phyloP scores from a whole-genome alignment of 371 early-diverging fungal genomes.

The Gilbertella persicaria region DNA sequence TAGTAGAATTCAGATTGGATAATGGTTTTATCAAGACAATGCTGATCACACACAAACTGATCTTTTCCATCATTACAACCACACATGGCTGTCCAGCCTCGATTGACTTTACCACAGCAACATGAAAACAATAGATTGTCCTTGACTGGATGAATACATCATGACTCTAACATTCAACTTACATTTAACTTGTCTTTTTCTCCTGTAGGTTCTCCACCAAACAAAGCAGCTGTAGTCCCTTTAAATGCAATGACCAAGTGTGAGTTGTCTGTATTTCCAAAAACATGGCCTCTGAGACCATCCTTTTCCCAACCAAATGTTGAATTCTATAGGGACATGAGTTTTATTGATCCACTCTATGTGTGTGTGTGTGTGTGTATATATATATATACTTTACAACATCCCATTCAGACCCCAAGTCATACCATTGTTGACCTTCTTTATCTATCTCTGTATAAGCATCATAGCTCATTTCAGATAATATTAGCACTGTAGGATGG shows the following conservation, averaged over 20 bases:
- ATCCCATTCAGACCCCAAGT: slow-evolving; percentile 71
- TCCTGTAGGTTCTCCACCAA: slow-evolving; percentile 76
- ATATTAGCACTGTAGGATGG: slow-evolving; percentile 63
- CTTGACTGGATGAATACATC: slow-evolving; percentile 23
- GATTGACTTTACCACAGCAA: slow-evolving; percentile 91
- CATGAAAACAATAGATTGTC: slow-evolving; percentile 96
- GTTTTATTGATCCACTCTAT: not conserved
- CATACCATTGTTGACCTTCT: slow-evolving; percentile 71
- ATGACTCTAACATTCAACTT: slow-evolving; percentile 13
- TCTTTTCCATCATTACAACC: slow-evolving; percentile 65
- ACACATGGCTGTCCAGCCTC: slow-evolving; percentile 85
- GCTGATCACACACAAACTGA: slow-evolving; percentile 60
- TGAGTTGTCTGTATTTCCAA: slow-evolving; percentile 65
- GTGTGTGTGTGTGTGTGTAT: not conserved
- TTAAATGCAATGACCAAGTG: slow-evolving; percentile 86
- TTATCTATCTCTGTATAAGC: slow-evolving; percentile 64
- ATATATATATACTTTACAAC: slow-evolving; percentile 44
- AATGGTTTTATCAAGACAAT: slow-evolving; percentile 65
- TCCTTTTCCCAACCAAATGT: slow-evolving; percentile 88
- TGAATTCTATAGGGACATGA: slow-evolving; percentile 48
- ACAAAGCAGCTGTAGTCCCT: slow-evolving; percentile 81
- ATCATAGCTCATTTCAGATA: slow-evolving; percentile 80
- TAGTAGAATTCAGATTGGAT: slow-evolving; percentile 77
- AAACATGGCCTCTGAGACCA: slow-evolving; percentile 91
- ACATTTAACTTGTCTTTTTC: slow-evolving; percentile 83